Evolutionary conservation across 805 yeast genomes (phyloP).

Genomic region (Candida tallmaniae): DNA sequence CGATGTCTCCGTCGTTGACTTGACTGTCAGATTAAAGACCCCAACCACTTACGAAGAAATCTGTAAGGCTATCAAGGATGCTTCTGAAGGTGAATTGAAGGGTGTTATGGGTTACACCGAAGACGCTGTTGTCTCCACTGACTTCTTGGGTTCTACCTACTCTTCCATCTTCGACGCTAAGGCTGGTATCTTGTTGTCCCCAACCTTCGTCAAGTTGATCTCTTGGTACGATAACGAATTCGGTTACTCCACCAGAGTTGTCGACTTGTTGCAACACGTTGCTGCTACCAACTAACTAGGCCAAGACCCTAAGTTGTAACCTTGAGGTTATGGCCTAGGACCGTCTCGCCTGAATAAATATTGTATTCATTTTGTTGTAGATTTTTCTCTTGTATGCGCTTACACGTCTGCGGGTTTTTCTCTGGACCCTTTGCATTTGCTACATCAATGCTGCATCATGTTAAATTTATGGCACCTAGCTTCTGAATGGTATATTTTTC

Average conservation of each 20-base stretch:
- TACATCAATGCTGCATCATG: too few species aligned
- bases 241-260: conserved; percentile 35
- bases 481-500: too few species aligned
- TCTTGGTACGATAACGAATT: conserved; percentile 35
- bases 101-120: conserved; percentile 33
- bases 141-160: conserved; percentile 25
- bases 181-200: conserved; percentile 34
- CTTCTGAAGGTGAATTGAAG: conserved; percentile 29
- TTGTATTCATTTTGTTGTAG: too few species aligned
- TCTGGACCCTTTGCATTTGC: too few species aligned
- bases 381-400: too few species aligned
- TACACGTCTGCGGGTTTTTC: too few species aligned
- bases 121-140: conserved; percentile 32
- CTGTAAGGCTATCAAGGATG: conserved; percentile 26
- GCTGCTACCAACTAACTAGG: conserved; percentile 10
- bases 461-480: too few species aligned
- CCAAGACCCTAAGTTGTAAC: neutral
- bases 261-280: conserved; percentile 30
- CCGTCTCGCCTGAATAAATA: too few species aligned
- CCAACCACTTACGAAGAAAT: conserved; percentile 31
- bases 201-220: conserved; percentile 32
- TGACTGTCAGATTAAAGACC: conserved; percentile 28
- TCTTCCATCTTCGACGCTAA: conserved; percentile 30
- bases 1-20: conserved; percentile 34
- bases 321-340: too few species aligned